A percentile compares a stretch with the other conserved stretches of the same genome.
Evolutionary conservation across 495 filamentous ascomycete species (phyloP).

Genomic region (Hypoxylon perforatum): DNA sequence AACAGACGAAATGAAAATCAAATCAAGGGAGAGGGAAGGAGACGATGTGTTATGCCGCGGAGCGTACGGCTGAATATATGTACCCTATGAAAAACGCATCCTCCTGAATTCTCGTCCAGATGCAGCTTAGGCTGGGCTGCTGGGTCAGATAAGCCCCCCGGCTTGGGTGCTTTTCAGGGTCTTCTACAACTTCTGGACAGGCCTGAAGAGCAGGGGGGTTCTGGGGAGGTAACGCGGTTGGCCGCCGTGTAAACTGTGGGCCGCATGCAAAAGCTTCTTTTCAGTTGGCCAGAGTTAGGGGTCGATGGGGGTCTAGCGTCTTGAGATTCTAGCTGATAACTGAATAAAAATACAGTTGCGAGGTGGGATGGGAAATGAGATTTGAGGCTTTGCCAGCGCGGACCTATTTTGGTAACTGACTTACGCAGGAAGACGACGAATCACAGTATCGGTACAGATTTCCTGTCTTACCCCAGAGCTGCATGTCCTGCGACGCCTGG

Average conservation of each 20-base stretch:
- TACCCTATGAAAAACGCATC: constrained; percentile 35
- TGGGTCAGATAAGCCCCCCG: constrained; percentile 27
- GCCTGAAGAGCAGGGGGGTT: neutral
- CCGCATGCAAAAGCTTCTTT: too few species aligned
- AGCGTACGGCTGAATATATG: constrained; percentile 35
- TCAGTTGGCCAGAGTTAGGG: too few species aligned
- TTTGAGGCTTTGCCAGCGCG: neutral
- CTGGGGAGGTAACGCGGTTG: too few species aligned
- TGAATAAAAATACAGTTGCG: too few species aligned
- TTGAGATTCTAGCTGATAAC: constrained; percentile 9
- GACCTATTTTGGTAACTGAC: constrained; percentile 21
- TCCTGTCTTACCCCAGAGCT: neutral
- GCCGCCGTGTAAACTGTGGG: too few species aligned
- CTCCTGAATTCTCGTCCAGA: constrained; percentile 22
- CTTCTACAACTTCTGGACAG: constrained; percentile 13
- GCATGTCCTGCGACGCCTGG: neutral
- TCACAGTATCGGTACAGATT: constrained; percentile 6
- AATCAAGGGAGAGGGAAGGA: neutral
- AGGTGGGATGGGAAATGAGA: constrained; percentile 3
- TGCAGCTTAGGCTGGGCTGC: constrained; percentile 33
- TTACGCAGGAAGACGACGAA: constrained; percentile 11
- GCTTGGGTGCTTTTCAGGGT: constrained; percentile 27
- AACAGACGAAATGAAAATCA: neutral
- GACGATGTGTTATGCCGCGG: constrained; percentile 5
- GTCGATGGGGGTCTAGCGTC: too few species aligned